Evolutionary conservation across 2,329 filamentous ascomycete genomes (phyloP).

Genomic region (Didymella sp.): DNA sequence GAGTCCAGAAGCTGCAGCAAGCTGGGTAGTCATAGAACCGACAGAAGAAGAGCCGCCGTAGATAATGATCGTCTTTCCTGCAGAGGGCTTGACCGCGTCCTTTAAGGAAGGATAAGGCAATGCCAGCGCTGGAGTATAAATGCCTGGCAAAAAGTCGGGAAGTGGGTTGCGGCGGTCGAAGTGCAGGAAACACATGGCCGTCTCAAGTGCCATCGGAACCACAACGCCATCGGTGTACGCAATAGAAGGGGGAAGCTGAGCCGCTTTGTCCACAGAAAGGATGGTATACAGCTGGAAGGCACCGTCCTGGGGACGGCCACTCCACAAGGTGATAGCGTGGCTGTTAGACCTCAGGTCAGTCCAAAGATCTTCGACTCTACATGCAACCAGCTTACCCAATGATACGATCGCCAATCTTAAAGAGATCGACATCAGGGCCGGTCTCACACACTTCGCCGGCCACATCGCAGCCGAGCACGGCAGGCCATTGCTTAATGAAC

Average conservation of each 20-base stretch:
- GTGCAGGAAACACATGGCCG: slow-evolving; percentile 51
- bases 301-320: slow-evolving; percentile 29
- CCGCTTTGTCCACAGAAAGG: slow-evolving; percentile 46
- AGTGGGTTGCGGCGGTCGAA: slow-evolving; percentile 27
- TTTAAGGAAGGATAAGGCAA: slow-evolving; percentile 50
- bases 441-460: slow-evolving; percentile 54
- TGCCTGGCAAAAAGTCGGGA: slow-evolving; percentile 33
- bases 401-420: slow-evolving; percentile 53
- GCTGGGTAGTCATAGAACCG: slow-evolving; percentile 52
- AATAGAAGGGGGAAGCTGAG: slow-evolving; percentile 51
- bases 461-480: slow-evolving; percentile 50
- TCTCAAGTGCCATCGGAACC: slow-evolving; percentile 52
- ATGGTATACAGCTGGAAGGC: slow-evolving; percentile 42
- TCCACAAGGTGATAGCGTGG: slow-evolving; percentile 32
- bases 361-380: neutral
- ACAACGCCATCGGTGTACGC: slow-evolving; percentile 51
- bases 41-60: slow-evolving; percentile 57
- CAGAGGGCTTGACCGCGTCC: slow-evolving; percentile 19
- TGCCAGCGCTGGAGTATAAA: slow-evolving; percentile 41
- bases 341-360: slow-evolving; percentile 8
- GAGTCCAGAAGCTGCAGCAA: slow-evolving; percentile 50
- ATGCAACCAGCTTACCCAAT: slow-evolving; percentile 37
- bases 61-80: slow-evolving; percentile 52
- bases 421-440: slow-evolving; percentile 50
- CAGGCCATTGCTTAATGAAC: slow-evolving; percentile 42